Percentiles rank a stretch among this genome's conserved stretches.
These are phyloP conservation scores for Pythium aphanidermatum DNA, from an alignment of 352 stramenopile genomes.

Conservation along the genomic window DNA sequence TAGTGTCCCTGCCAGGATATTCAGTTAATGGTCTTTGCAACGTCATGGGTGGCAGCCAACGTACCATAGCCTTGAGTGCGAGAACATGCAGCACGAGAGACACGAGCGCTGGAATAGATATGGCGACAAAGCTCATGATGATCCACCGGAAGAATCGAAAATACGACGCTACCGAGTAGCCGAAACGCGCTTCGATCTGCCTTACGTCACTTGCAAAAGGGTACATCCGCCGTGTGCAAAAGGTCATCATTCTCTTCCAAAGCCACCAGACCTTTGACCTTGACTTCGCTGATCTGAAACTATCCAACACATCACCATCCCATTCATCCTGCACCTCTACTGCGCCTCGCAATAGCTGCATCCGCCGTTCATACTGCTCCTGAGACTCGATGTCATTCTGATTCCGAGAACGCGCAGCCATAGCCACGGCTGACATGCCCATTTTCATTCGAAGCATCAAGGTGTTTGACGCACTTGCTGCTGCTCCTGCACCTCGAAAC, in stretches of 20 bases:
- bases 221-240: slow-evolving; percentile 28
- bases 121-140: slow-evolving; percentile 58
- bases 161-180: slow-evolving; percentile 71
- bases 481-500: slow-evolving; percentile 20
- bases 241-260: slow-evolving; percentile 26
- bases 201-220: slow-evolving; percentile 60
- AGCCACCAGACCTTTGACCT: slow-evolving; percentile 7
- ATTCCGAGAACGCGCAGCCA: slow-evolving; percentile 15
- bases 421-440: slow-evolving; percentile 7
- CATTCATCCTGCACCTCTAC: slow-evolving; percentile 53
- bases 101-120: slow-evolving; percentile 44
- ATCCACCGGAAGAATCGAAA: slow-evolving; percentile 80
- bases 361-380: slow-evolving; percentile 37
- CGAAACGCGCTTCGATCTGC: slow-evolving; percentile 77
- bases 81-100: slow-evolving; percentile 50
- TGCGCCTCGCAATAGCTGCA: slow-evolving; percentile 52
- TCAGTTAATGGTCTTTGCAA: no score
- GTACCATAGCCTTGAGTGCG: slow-evolving; percentile 22
- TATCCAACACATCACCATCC: slow-evolving; percentile 16
- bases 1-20: slow-evolving; percentile 1
- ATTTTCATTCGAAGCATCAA: slow-evolving; percentile 26
- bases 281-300: not conserved
- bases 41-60: not conserved
- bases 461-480: not conserved
- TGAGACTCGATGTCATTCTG: slow-evolving; percentile 30